These are phyloP conservation scores for Trifolium pratense DNA, from an alignment of 306 rosid species.

Conservation along the genomic window DNA sequence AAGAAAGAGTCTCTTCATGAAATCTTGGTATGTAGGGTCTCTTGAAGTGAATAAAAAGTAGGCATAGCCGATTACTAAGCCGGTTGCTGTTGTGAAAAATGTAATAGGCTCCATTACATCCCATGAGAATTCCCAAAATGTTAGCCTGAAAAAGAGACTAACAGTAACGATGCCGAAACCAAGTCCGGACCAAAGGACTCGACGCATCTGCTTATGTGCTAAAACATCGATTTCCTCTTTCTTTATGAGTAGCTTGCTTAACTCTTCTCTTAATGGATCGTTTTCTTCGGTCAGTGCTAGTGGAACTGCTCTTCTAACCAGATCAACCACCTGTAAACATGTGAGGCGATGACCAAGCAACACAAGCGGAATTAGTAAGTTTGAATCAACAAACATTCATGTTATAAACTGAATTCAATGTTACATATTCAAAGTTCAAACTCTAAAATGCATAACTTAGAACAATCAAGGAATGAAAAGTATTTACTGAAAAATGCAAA, in stretches of 20 bases:
- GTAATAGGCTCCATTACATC: constrained; percentile 97
- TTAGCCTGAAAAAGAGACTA: constrained; percentile 80
- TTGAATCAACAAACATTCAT: background rate
- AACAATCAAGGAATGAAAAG: background rate
- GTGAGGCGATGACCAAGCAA: constrained; percentile 28
- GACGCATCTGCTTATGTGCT: constrained; percentile 80
- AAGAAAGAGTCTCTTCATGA: constrained; percentile 82
- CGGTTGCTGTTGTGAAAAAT: constrained; percentile 70
- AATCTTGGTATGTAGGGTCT: constrained; percentile 91
- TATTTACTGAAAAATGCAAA: background rate
- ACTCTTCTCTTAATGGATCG: constrained; percentile 67
- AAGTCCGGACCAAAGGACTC: constrained; percentile 77
- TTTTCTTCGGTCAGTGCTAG: constrained; percentile 61
- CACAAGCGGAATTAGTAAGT: constrained; percentile 17
- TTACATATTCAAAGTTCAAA: background rate
- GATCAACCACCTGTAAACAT: constrained; percentile 73
- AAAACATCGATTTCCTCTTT: constrained; percentile 72
- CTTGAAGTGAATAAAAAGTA: constrained; percentile 92
- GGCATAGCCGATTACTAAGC: constrained; percentile 85
- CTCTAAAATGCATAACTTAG: background rate
- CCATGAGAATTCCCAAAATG: constrained; percentile 99
- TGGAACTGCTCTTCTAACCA: constrained; percentile 81
- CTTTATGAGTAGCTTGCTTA: constrained; percentile 58
- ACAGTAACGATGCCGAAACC: constrained; percentile 56
- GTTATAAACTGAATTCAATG: constrained; percentile 3